A percentile compares a stretch with the other conserved stretches of the same genome.
Conservation (phyloP, 371 early-diverging fungal species). For the Lichtheimia ornata region DNA sequence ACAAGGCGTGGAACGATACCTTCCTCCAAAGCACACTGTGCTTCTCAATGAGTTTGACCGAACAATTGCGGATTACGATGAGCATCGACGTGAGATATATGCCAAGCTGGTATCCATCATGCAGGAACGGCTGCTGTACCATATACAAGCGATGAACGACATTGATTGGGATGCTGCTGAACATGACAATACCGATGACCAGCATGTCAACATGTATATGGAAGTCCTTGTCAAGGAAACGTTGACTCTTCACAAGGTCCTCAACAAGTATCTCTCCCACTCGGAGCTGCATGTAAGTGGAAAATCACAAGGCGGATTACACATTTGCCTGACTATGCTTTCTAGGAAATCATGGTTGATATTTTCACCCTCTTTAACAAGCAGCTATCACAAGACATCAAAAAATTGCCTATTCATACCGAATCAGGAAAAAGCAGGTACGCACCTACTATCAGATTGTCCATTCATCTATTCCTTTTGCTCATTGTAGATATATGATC, state of each 20-base stretch:
- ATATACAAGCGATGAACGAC: conserved; percentile 65
- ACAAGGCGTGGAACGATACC: conserved; percentile 64
- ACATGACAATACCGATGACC: conserved; percentile 40
- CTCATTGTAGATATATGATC: not conserved
- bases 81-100: conserved; percentile 89
- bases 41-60: conserved; percentile 86
- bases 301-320: not conserved
- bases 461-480: not conserved
- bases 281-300: conserved; percentile 63
- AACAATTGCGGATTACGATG: conserved; percentile 72
- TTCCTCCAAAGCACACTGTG: conserved; percentile 76
- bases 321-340: not conserved
- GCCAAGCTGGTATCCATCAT: conserved; percentile 88
- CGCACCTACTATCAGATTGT: conserved; percentile 3
- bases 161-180: conserved; percentile 76
- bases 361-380: conserved; percentile 77
- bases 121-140: conserved; percentile 82
- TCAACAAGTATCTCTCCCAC: conserved; percentile 76
- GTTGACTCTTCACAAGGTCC: conserved; percentile 82
- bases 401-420: conserved; percentile 62
- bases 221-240: conserved; percentile 87
- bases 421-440: conserved; percentile 77
- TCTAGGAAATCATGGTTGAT: conserved; percentile 63
- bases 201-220: conserved; percentile 66
- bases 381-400: conserved; percentile 73